phyloP scores from a whole-genome alignment of 1,139 yeast species.

The Hyphopichia wangnamkhiaoensis region DNA sequence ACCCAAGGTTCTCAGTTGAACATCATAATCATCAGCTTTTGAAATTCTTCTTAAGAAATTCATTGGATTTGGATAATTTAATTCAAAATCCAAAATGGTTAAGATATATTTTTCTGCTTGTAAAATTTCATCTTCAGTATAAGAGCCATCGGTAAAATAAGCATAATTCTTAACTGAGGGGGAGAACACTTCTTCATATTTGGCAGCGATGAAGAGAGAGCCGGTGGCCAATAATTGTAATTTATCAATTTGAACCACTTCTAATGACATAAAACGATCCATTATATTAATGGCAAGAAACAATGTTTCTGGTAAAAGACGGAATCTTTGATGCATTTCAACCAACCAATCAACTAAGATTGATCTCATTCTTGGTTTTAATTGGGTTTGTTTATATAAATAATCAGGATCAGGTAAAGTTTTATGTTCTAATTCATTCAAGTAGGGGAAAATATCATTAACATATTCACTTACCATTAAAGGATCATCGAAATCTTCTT shows the following conservation, averaged over 20 bases:
- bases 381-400: slow-evolving; percentile 69
- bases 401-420: slow-evolving; percentile 81
- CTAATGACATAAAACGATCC: slow-evolving; percentile 86
- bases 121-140: slow-evolving; percentile 80
- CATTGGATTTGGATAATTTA: slow-evolving; percentile 93
- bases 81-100: slow-evolving; percentile 72
- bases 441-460: slow-evolving; percentile 77
- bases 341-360: slow-evolving; percentile 94
- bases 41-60: slow-evolving; percentile 89
- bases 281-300: slow-evolving; percentile 85
- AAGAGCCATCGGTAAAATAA: slow-evolving; percentile 83
- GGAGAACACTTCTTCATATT: slow-evolving; percentile 91
- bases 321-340: slow-evolving; percentile 85
- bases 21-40: slow-evolving; percentile 93
- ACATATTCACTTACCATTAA: slow-evolving; percentile 95
- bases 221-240: slow-evolving; percentile 91
- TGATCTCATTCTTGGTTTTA: slow-evolving; percentile 84
- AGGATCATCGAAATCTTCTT: slow-evolving; percentile 89
- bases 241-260: slow-evolving; percentile 78
- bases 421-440: slow-evolving; percentile 70
- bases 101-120: slow-evolving; percentile 85
- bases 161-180: slow-evolving; percentile 90
- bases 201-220: slow-evolving; percentile 87
- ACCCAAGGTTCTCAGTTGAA: slow-evolving; percentile 88
- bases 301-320: slow-evolving; percentile 86